Conservation (phyloP, 1,284 basidiomycete species). For the Papiliotrema fonsecae region DNA sequence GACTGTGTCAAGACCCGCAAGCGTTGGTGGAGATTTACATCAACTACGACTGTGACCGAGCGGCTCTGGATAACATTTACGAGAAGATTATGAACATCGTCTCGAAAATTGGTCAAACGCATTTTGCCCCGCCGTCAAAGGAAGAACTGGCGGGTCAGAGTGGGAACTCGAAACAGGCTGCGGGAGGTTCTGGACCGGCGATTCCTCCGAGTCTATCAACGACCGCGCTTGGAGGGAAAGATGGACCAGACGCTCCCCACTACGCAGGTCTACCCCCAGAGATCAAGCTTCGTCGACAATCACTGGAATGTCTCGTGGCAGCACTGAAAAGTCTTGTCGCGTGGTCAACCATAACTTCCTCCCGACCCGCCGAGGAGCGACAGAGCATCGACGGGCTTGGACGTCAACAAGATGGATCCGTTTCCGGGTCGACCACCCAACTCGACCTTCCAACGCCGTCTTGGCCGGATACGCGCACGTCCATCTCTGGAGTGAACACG, state of each 20-base stretch:
- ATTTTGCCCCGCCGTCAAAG: conserved; percentile 55
- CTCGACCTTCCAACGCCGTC: conserved; percentile 31
- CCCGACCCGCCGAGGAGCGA: conserved; percentile 15
- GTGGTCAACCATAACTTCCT: conserved; percentile 63
- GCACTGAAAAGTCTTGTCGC: conserved; percentile 81
- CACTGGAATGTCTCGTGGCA: conserved; percentile 80
- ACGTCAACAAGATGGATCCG: conserved; percentile 14
- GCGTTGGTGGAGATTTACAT: conserved; percentile 94
- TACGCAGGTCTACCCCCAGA: conserved; percentile 70
- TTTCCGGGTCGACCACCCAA: conserved; percentile 27
- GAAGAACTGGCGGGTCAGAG: conserved; percentile 33
- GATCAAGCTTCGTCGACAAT: conserved; percentile 75
- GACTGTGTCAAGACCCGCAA: conserved; percentile 88
- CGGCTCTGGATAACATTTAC: conserved; percentile 90
- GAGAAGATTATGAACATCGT: conserved; percentile 92
- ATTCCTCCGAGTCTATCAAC: conserved; percentile 64
- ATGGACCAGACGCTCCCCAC: conserved; percentile 41
- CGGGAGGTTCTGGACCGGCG: conserved; percentile 38
- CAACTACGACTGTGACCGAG: conserved; percentile 94
- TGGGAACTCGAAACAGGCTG: conserved; percentile 44
- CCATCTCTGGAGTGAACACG: conserved; percentile 53
- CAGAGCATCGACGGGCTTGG: conserved; percentile 33
- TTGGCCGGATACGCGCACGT: conserved; percentile 22
- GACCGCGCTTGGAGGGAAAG: conserved; percentile 53
- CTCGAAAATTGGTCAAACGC: conserved; percentile 77